phyloP scores from a whole-genome alignment of 345 rosid species.

The Cardamine occulta region DNA sequence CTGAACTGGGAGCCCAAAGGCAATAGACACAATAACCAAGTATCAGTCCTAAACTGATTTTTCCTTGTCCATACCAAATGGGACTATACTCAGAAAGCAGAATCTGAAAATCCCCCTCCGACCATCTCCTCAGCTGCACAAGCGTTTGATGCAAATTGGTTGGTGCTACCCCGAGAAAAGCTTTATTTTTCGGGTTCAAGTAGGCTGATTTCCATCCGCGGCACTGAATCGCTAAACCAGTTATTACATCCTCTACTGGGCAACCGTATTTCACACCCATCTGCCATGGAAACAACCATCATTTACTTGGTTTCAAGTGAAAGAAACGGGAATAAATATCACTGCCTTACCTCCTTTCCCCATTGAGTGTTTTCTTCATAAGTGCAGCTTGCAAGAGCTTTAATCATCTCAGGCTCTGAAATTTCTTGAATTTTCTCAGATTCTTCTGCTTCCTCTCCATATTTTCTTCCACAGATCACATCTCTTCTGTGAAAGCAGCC shows the following conservation, averaged over 20 bases:
- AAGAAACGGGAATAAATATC: background rate
- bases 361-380: constrained; percentile 63
- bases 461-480: constrained; percentile 55
- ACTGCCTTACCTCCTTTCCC: constrained; percentile 68
- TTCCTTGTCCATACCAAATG: constrained; percentile 56
- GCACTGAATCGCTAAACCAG: constrained; percentile 73
- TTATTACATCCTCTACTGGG: constrained; percentile 82
- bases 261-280: constrained; percentile 74
- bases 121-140: constrained; percentile 81
- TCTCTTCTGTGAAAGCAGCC: constrained; percentile 91
- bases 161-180: constrained; percentile 67
- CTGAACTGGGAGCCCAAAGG: constrained; percentile 66
- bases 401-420: constrained; percentile 43
- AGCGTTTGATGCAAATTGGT: constrained; percentile 62
- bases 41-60: constrained; percentile 56
- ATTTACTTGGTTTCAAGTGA: background rate
- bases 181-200: constrained; percentile 57
- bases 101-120: constrained; percentile 76
- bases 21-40: constrained; percentile 52
- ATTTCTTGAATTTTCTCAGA: constrained; percentile 22
- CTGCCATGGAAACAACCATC: constrained; percentile 48
- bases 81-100: constrained; percentile 66
- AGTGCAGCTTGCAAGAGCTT: constrained; percentile 62
- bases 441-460: constrained; percentile 38
- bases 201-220: constrained; percentile 79